Evolutionary conservation across 2,329 filamentous ascomycete species (phyloP).

Genomic region (Pyrenophora graminea): DNA sequence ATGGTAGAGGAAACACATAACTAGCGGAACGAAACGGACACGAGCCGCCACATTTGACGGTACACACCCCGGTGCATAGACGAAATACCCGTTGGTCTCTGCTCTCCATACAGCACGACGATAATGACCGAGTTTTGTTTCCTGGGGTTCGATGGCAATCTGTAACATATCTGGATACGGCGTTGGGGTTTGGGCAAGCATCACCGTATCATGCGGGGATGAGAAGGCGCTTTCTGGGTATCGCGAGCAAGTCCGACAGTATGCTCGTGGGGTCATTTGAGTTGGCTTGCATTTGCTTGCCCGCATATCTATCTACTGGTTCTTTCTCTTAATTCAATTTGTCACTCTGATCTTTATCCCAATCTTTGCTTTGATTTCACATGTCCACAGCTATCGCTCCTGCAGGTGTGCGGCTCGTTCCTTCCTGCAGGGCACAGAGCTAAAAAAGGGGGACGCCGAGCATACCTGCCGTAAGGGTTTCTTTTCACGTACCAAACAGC

Average conservation of each 20-base stretch:
- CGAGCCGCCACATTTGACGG: background rate
- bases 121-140: conserved; percentile 25
- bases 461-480: no score
- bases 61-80: background rate
- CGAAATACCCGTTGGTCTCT: background rate
- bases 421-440: no score
- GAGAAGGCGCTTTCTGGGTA: conserved; percentile 2
- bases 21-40: background rate
- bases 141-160: conserved; percentile 20
- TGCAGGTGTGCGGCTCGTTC: no score
- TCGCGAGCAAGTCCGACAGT: background rate
- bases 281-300: background rate
- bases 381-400: no score
- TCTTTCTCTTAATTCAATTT: no score
- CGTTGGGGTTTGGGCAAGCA: conserved; percentile 13
- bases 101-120: conserved; percentile 13
- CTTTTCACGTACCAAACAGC: no score
- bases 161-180: conserved; percentile 31
- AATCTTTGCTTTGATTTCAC: no score
- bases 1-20: conserved; percentile 1
- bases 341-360: no score
- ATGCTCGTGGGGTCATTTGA: background rate
- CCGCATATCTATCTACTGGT: background rate
- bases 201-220: conserved; percentile 2
- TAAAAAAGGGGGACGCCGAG: no score